Conservation (phyloP, 148 eudicot genomes). For the Selenicereus undatus region DNA sequence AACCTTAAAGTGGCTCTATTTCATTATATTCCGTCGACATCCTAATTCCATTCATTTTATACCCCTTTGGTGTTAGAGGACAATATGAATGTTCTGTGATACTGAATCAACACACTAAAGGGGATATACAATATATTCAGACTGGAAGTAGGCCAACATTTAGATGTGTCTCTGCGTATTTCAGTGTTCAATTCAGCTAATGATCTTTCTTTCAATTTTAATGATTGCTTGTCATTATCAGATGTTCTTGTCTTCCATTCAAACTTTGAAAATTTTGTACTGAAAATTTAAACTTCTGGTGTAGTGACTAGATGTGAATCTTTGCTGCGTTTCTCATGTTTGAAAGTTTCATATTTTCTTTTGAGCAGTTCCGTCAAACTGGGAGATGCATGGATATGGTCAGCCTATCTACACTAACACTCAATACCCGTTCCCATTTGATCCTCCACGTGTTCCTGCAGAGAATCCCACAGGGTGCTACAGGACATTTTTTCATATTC, state of each 20-base stretch:
- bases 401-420: slow-evolving; percentile 84
- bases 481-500: slow-evolving; percentile 71
- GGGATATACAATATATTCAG: too few relatives aligned
- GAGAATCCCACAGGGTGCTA: slow-evolving; percentile 95
- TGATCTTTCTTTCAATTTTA: background rate
- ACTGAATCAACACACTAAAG: too few relatives aligned
- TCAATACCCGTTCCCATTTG: slow-evolving; percentile 71
- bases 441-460: slow-evolving; percentile 87
- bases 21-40: too few relatives aligned
- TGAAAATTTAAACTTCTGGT: background rate
- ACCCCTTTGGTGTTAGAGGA: too few relatives aligned
- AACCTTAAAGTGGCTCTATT: too few relatives aligned
- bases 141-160: background rate
- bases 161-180: background rate
- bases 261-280: background rate
- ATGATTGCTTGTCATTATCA: background rate
- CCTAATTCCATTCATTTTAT: too few relatives aligned
- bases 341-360: slow-evolving; percentile 14
- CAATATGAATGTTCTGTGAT: too few relatives aligned
- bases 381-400: slow-evolving; percentile 97
- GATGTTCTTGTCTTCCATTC: background rate
- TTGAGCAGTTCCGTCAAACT: slow-evolving; percentile 86
- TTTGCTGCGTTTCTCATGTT: background rate
- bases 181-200: background rate
- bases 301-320: background rate